Conservation (phyloP, 768 basidiomycete genomes). For the Fistulinella prunicolor region DNA sequence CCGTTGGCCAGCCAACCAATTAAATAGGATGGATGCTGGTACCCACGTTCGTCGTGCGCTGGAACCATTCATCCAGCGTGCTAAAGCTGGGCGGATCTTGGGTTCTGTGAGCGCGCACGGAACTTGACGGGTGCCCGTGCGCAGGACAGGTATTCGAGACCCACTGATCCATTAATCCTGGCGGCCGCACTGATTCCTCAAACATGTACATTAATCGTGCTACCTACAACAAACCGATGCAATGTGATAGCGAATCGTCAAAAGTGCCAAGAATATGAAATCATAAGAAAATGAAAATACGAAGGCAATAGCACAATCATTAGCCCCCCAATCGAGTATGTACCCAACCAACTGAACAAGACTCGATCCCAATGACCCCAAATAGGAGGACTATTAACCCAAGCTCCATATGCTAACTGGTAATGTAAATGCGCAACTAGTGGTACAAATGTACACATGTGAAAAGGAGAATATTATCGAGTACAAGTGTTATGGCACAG, state of each 20-base stretch:
- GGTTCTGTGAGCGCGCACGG: slow-evolving; percentile 9
- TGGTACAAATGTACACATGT: slow-evolving; percentile 32
- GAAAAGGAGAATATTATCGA: slow-evolving; percentile 29
- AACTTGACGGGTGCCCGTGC: slow-evolving; percentile 7
- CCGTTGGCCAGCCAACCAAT: neutral
- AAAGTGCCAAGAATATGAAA: slow-evolving; percentile 29
- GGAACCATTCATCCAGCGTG: neutral
- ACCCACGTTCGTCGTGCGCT: slow-evolving; percentile 5
- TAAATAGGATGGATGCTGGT: neutral
- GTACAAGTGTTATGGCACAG: slow-evolving; percentile 35
- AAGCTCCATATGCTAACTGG: slow-evolving; percentile 30
- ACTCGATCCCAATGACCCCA: slow-evolving; percentile 29
- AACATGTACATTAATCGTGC: slow-evolving; percentile 24
- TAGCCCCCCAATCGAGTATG: slow-evolving; percentile 31
- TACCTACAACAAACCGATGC: slow-evolving; percentile 31
- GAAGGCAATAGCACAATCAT: slow-evolving; percentile 28
- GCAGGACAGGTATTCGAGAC: no score
- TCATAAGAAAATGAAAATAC: slow-evolving; percentile 21
- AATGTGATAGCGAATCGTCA: slow-evolving; percentile 26
- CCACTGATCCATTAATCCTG: no score
- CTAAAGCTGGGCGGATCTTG: slow-evolving; percentile 22
- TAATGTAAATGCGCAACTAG: slow-evolving; percentile 35
- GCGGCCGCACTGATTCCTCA: neutral
- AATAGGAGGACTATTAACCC: slow-evolving; percentile 32
- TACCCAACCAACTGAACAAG: slow-evolving; percentile 27